Percentiles rank a stretch among this genome's conserved stretches.
phyloP scores from a whole-genome alignment of 2,329 filamentous ascomycete genomes.

The Alternaria sp. region DNA sequence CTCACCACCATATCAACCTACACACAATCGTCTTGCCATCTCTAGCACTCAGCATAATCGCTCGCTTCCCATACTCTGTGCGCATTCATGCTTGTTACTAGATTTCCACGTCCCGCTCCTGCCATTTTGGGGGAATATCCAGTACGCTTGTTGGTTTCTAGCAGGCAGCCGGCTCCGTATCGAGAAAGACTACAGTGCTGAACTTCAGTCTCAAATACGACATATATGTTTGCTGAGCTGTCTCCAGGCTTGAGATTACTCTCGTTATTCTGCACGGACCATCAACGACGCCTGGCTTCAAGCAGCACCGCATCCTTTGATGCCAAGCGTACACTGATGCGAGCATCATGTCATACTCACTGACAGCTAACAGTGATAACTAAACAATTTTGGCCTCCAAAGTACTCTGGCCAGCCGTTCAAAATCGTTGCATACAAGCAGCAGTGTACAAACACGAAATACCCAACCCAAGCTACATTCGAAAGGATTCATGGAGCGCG shows the following conservation, averaged over 20 bases:
- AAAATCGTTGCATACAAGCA: not conserved
- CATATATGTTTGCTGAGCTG: too few relatives aligned
- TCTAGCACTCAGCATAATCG: too few relatives aligned
- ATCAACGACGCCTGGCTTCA: not conserved
- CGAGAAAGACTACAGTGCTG: too few relatives aligned
- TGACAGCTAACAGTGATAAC: not conserved
- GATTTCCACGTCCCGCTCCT: too few relatives aligned
- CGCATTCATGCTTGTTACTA: too few relatives aligned
- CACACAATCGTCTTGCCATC: too few relatives aligned
- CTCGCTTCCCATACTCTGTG: too few relatives aligned
- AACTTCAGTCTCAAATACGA: too few relatives aligned
- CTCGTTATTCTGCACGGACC: not conserved
- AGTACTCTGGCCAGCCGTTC: not conserved
- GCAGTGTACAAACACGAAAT: accelerated
- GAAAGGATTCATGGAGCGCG: not conserved
- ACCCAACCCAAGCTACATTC: not conserved
- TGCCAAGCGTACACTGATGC: not conserved
- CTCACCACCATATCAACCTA: not conserved
- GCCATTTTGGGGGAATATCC: too few relatives aligned
- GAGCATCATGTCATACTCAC: not conserved
- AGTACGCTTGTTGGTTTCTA: too few relatives aligned
- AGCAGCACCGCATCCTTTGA: not conserved
- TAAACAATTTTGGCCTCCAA: accelerated
- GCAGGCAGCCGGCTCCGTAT: too few relatives aligned
- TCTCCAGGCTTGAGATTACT: too few relatives aligned